Percentiles rank a stretch among this genome's conserved stretches.
phyloP scores from a whole-genome alignment of 2,329 filamentous ascomycete species.

The Didymella sp. region DNA sequence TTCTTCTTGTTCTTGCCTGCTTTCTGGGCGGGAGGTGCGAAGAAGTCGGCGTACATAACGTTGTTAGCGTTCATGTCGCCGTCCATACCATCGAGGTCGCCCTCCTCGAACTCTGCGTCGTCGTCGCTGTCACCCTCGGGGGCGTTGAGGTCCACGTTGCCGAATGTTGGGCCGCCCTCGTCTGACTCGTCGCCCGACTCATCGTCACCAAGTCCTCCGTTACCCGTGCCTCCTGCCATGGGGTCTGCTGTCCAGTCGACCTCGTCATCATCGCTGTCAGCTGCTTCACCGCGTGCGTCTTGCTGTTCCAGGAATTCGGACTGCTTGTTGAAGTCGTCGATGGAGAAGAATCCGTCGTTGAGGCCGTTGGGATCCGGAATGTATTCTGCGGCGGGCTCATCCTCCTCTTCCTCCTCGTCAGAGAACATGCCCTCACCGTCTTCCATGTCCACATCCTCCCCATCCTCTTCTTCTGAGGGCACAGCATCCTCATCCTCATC shows the following conservation, averaged over 20 bases:
- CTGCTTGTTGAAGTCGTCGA: slow-evolving; percentile 96
- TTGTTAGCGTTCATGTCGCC: slow-evolving; percentile 80
- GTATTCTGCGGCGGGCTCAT: slow-evolving; percentile 63
- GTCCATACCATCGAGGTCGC: slow-evolving; percentile 59
- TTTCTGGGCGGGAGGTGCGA: slow-evolving; percentile 82
- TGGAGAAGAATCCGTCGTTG: slow-evolving; percentile 97
- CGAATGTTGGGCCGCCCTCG: slow-evolving; percentile 83
- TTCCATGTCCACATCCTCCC: slow-evolving; percentile 42
- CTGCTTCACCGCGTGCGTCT: slow-evolving; percentile 77
- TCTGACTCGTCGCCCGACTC: slow-evolving; percentile 66
- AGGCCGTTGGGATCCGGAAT: slow-evolving; percentile 80
- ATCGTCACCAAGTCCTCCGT: slow-evolving; percentile 48
- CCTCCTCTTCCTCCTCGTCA: slow-evolving; percentile 56
- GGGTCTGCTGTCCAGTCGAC: slow-evolving; percentile 89
- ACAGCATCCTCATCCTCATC: slow-evolving; percentile 42
- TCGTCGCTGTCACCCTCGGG: slow-evolving; percentile 75
- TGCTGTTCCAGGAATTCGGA: slow-evolving; percentile 88
- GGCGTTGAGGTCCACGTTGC: slow-evolving; percentile 75
- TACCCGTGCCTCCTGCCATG: slow-evolving; percentile 51
- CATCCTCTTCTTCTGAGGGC: slow-evolving; percentile 38
- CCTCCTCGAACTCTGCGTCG: slow-evolving; percentile 63
- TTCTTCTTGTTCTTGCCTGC: slow-evolving; percentile 63
- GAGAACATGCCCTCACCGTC: slow-evolving; percentile 43
- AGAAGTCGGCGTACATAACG: slow-evolving; percentile 91
- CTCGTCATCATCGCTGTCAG: slow-evolving; percentile 77